phyloP scores from a whole-genome alignment of 73 alveolate species.

The Paraurostyla sp. region DNA sequence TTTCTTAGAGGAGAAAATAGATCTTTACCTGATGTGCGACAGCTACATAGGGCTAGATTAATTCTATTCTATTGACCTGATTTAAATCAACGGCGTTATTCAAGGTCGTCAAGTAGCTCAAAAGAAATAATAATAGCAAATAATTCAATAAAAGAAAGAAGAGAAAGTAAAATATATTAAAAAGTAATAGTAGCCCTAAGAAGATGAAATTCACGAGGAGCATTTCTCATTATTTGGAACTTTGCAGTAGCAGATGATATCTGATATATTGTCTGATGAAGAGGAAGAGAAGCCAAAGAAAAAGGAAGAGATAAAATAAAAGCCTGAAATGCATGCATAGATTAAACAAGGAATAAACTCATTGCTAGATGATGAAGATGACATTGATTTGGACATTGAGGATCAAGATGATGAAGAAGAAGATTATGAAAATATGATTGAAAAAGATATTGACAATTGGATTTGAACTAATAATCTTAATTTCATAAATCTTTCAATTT shows the following conservation, averaged over 20 bases:
- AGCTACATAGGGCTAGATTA: constrained; percentile 94
- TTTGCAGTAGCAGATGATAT: constrained; percentile 3
- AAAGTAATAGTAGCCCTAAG: constrained; percentile 71
- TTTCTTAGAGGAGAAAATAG: constrained; percentile 75
- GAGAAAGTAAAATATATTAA: constrained; percentile 56
- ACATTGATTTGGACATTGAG: too few species aligned
- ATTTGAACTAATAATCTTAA: too few species aligned
- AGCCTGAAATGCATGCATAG: background rate
- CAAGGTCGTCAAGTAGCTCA: constrained; percentile 49
- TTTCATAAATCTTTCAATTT: too few species aligned
- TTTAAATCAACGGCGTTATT: constrained; percentile 7
- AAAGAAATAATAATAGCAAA: background rate
- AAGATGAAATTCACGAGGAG: constrained; percentile 5
- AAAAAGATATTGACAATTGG: constrained; percentile 65
- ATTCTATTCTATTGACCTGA: constrained; percentile 71
- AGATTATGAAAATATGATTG: constrained; percentile 73
- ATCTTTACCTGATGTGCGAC: constrained; percentile 88
- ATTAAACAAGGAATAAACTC: constrained; percentile 24
- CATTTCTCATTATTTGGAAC: background rate
- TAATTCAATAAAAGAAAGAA: background rate
- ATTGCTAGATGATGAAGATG: constrained; percentile 72
- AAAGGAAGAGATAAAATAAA: background rate
- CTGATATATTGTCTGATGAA: constrained; percentile 49
- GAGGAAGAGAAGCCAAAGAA: constrained; percentile 11
- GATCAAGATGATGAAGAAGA: constrained; percentile 69